These are phyloP conservation scores for Spathaspora hagerdaliae DNA, from an alignment of 805 yeast genomes.

Conservation along the genomic window DNA sequence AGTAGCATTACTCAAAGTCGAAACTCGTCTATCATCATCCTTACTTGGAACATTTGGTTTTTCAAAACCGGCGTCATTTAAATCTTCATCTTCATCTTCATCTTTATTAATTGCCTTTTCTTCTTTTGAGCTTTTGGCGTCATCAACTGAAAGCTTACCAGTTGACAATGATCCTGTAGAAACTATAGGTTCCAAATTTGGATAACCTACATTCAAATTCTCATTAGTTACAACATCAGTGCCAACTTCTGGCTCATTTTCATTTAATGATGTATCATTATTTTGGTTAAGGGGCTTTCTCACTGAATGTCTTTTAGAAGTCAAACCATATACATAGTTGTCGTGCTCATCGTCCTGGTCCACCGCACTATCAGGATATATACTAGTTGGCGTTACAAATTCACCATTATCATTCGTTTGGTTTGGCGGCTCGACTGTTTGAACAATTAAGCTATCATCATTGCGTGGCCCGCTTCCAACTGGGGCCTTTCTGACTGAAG, in stretches of 20 bases:
- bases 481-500: constrained; percentile 38
- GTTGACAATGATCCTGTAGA: constrained; percentile 30
- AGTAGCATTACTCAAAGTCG: constrained; percentile 32
- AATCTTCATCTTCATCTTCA: background rate
- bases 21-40: constrained; percentile 24
- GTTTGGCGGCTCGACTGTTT: background rate
- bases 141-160: constrained; percentile 20
- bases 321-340: background rate
- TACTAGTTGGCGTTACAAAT: background rate
- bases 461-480: background rate
- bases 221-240: background rate
- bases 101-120: background rate
- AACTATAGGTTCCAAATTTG: constrained; percentile 14
- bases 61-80: background rate
- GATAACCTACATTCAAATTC: background rate
- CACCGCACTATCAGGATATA: background rate
- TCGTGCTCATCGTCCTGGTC: background rate
- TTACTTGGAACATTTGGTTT: constrained; percentile 2
- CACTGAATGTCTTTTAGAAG: background rate
- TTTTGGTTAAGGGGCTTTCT: background rate
- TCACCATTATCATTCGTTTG: background rate
- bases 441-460: background rate
- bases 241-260: background rate
- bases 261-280: background rate
- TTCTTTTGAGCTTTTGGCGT: constrained; percentile 2